These are phyloP conservation scores for Trametes villosa DNA, from an alignment of 768 basidiomycete genomes.

Conservation along the genomic window DNA sequence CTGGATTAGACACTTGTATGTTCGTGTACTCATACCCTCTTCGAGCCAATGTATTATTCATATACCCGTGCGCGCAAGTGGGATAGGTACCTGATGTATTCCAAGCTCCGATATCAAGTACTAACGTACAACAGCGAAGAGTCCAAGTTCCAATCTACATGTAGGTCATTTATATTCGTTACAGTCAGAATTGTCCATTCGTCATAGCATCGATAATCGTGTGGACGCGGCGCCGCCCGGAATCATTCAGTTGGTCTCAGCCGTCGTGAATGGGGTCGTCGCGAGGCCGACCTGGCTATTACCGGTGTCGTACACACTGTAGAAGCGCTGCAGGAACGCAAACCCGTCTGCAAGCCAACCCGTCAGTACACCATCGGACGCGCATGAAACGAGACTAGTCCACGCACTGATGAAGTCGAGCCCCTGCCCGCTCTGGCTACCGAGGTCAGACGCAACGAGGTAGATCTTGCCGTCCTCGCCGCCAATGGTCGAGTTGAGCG, in stretches of 20 bases:
- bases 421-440: slow-evolving; percentile 53
- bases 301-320: slow-evolving; percentile 45
- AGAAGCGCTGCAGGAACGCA: slow-evolving; percentile 64
- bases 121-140: too few species aligned
- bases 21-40: slow-evolving; percentile 9
- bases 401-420: slow-evolving; percentile 67
- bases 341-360: slow-evolving; percentile 50
- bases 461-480: slow-evolving; percentile 57
- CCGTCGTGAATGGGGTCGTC: slow-evolving; percentile 38
- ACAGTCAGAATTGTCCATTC: neutral
- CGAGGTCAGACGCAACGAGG: slow-evolving; percentile 58
- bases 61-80: neutral
- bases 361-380: neutral
- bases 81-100: too few species aligned
- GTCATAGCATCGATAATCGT: too few species aligned
- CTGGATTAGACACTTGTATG: slow-evolving; percentile 11
- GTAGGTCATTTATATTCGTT: too few species aligned
- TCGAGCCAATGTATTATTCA: neutral
- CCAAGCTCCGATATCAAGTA: too few species aligned
- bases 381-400: too few species aligned
- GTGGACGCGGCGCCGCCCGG: too few species aligned
- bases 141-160: neutral
- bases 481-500: slow-evolving; percentile 59
- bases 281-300: slow-evolving; percentile 40
- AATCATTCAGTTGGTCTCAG: slow-evolving; percentile 35